Conservation (phyloP, 2,329 filamentous ascomycete genomes). For the Aspergillus sp. region DNA sequence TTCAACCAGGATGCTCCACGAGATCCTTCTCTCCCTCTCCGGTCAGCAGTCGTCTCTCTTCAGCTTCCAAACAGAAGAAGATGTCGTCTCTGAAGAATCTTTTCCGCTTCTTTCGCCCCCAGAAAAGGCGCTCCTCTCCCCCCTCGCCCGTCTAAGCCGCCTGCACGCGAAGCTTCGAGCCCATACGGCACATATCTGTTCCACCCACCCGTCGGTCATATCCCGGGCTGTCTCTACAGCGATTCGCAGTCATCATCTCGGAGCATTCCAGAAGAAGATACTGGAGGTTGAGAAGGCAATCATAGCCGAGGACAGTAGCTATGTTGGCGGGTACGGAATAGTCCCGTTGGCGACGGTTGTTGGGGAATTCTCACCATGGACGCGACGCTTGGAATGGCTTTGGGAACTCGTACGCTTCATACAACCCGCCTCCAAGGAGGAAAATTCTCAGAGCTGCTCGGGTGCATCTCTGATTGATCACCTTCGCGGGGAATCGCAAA, state of each 20-base stretch:
- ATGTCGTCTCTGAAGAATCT: slow-evolving; percentile 54
- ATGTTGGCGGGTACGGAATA: slow-evolving; percentile 90
- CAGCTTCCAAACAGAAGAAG: slow-evolving; percentile 55
- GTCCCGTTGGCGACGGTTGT: slow-evolving; percentile 87
- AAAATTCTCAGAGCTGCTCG: slow-evolving; percentile 52
- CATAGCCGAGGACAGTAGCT: slow-evolving; percentile 72
- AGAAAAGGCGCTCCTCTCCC: slow-evolving; percentile 79
- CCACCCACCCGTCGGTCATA: slow-evolving; percentile 76
- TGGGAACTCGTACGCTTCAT: slow-evolving; percentile 76
- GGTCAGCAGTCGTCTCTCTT: slow-evolving; percentile 91
- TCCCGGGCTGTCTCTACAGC: slow-evolving; percentile 85
- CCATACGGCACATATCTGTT: slow-evolving; percentile 68
- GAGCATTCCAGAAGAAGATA: slow-evolving; percentile 80
- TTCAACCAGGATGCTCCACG: slow-evolving; percentile 79
- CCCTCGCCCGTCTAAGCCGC: slow-evolving; percentile 75
- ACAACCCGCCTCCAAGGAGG: slow-evolving; percentile 47
- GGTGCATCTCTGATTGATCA: slow-evolving; percentile 78
- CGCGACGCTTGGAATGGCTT: slow-evolving; percentile 81
- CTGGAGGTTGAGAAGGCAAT: slow-evolving; percentile 82
- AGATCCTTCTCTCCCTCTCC: slow-evolving; percentile 94
- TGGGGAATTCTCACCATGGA: slow-evolving; percentile 86
- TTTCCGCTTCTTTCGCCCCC: slow-evolving; percentile 69
- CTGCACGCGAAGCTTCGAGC: slow-evolving; percentile 74
- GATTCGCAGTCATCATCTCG: slow-evolving; percentile 74
- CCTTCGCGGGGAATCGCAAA: slow-evolving; percentile 76